Conservation (phyloP, 2,329 filamentous ascomycete genomes). For the Venturia oleaginea region DNA sequence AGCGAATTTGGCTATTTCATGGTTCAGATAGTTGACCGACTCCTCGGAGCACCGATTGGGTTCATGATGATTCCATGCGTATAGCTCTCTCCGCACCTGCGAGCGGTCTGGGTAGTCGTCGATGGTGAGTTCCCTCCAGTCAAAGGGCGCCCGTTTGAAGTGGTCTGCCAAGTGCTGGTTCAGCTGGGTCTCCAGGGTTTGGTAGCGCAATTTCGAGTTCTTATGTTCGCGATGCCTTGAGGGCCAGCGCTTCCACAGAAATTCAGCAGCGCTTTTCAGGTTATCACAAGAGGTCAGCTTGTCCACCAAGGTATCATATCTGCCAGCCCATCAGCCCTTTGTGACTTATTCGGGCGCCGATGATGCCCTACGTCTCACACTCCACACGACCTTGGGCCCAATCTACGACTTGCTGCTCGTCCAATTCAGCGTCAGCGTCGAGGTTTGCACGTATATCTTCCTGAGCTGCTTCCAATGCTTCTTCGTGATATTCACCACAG, state of each 20-base stretch:
- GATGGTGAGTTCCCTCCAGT: neutral
- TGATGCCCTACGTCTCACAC: slow-evolving; percentile 5
- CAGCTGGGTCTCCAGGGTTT: neutral
- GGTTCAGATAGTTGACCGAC: slow-evolving; percentile 60
- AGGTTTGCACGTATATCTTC: slow-evolving; percentile 15
- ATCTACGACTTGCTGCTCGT: neutral
- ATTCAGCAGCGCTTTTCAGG: slow-evolving; percentile 3
- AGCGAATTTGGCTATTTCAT: slow-evolving; percentile 57
- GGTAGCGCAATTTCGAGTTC: neutral
- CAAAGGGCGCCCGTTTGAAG: neutral
- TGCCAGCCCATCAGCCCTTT: slow-evolving; percentile 3
- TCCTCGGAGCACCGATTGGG: slow-evolving; percentile 47
- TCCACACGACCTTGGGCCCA: neutral
- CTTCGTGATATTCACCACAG: slow-evolving; percentile 72
- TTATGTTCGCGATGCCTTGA: neutral
- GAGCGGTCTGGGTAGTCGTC: slow-evolving; percentile 59
- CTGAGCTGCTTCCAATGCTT: slow-evolving; percentile 43
- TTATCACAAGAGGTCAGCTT: neutral
- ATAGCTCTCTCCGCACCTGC: slow-evolving; percentile 55
- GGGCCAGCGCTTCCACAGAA: neutral
- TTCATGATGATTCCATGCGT: slow-evolving; percentile 55
- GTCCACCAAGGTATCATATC: slow-evolving; percentile 7
- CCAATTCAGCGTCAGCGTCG: neutral
- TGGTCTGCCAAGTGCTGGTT: neutral
- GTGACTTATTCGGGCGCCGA: neutral